Base-by-base conservation (phyloP, 179 eudicot genomes). In the Corrigiola litoralis region DNA sequence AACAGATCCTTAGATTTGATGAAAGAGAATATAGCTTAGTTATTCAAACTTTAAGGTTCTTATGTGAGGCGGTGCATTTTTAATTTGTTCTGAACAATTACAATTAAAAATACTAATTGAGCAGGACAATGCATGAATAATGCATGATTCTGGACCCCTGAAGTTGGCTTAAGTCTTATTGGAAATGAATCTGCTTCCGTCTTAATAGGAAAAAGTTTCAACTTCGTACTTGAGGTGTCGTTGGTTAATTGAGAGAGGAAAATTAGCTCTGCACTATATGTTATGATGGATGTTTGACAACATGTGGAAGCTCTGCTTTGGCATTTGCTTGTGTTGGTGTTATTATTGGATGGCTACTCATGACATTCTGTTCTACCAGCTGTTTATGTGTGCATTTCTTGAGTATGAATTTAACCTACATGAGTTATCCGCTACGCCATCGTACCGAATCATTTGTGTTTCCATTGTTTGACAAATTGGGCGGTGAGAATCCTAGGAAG, bases 401-500 rank as follows among this genome's bases (percentile, higher is more conserved):
- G 4, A 0, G 1, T 11, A 44, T n/a, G 21, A 32, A 42, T 17
- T 18, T 66, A 17, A 28, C 21, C 54, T 46, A 14, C 9, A 57
- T 6, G 23, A 55, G 60, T 55, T 55, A 25, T 55, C 41, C 41
- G 1, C 34, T n/a, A 0, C 25, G 0, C 6, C 14, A 1, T 2
- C 17, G 23, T 40, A 4, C 3, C 13, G 27, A 20, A 16, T 32
- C 48, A 36, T 24, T 37, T n/a, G n/a, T 24, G 37, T 6, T 44
- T 54, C 4, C 8, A 13, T 27, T 24, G 45, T 58, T 63, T 34
- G 23, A 2, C 12, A 14, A 13, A 25, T 27, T 31, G 27, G 28
- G 42, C 41, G n/a, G n/a, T 36, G 6, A 24, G 57, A 25, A 37
- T 72, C 70, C 23, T 50, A 58, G 58, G 33, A 23, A 64, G 46